These are phyloP conservation scores for Apodospora peruviana DNA, from an alignment of 495 filamentous ascomycete genomes.

Conservation along the genomic window DNA sequence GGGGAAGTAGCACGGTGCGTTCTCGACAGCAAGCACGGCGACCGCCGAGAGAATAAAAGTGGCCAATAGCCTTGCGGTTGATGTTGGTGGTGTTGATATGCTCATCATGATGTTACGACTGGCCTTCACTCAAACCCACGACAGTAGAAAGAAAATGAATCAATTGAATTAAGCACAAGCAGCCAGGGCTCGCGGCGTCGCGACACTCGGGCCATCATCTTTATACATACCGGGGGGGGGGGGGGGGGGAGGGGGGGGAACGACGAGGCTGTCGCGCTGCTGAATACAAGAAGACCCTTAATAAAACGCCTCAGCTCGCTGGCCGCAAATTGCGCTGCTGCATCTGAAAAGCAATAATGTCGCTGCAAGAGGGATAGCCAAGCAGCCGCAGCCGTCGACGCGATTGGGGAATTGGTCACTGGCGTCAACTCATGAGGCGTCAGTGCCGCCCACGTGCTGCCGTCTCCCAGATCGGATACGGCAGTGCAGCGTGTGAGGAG, in stretches of 20 bases:
- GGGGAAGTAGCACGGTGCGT: conserved; percentile 28
- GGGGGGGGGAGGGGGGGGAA: too few relatives aligned
- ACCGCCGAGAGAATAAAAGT: neutral
- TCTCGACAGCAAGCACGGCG: neutral
- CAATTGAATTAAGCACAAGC: neutral
- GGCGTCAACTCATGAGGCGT: neutral
- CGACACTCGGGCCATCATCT: neutral
- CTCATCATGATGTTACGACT: neutral
- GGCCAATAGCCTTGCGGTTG: neutral
- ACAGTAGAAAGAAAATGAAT: neutral
- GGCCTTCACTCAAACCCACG: neutral
- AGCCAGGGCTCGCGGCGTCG: neutral
- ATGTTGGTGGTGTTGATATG: neutral
- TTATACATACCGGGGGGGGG: neutral
- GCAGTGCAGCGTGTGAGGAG: too few relatives aligned
- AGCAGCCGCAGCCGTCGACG: neutral
- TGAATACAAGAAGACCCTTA: neutral
- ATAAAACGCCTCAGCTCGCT: neutral
- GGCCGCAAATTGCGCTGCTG: neutral
- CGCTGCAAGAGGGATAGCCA: neutral
- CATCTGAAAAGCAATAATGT: neutral
- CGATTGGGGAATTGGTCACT: neutral
- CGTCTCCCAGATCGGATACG: too few relatives aligned
- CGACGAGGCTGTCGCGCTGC: neutral
- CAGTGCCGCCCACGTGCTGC: neutral